These are phyloP conservation scores for Hydnomerulius pinastri DNA, from an alignment of 768 basidiomycete species.

Conservation along the genomic window DNA sequence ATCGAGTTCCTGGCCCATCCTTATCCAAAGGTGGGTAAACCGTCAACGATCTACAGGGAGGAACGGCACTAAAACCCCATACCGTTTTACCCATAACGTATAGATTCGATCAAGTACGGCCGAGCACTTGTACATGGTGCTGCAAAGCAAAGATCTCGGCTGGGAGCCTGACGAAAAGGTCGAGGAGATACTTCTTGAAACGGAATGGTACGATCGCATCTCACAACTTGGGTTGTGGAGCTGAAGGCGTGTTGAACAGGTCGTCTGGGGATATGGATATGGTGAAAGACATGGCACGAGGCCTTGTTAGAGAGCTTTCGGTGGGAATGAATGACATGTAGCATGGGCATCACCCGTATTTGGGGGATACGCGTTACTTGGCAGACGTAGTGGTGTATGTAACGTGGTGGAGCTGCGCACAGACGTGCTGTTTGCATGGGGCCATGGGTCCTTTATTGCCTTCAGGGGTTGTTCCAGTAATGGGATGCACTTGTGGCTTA, in stretches of 20 bases:
- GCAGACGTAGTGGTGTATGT: not conserved
- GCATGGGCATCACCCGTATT: not conserved
- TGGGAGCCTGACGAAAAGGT: slow-evolving; percentile 59
- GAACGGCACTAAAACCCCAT: slow-evolving; percentile 6
- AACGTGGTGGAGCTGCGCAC: not conserved
- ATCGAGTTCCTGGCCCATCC: slow-evolving; percentile 70
- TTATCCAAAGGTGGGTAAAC: slow-evolving; percentile 74
- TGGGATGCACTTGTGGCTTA: not conserved
- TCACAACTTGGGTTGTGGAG: slow-evolving; percentile 17
- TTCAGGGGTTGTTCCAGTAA: not conserved
- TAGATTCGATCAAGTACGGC: slow-evolving; percentile 82
- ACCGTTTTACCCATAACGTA: not conserved
- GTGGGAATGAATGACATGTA: slow-evolving; percentile 30
- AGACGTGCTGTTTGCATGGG: not conserved
- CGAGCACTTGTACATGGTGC: slow-evolving; percentile 76
- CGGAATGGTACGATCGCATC: slow-evolving; percentile 65
- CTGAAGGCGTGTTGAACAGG: slow-evolving; percentile 42
- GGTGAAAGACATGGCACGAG: slow-evolving; percentile 43
- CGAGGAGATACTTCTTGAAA: slow-evolving; percentile 75
- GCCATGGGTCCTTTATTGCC: not conserved
- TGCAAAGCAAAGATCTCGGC: slow-evolving; percentile 71
- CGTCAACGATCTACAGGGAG: slow-evolving; percentile 11
- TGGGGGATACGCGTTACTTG: not conserved
- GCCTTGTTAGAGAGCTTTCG: slow-evolving; percentile 41
- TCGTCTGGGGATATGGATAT: slow-evolving; percentile 43